Base-by-base conservation (phyloP, 2,329 filamentous ascomycete genomes). In the Calonectria naviculata region DNA sequence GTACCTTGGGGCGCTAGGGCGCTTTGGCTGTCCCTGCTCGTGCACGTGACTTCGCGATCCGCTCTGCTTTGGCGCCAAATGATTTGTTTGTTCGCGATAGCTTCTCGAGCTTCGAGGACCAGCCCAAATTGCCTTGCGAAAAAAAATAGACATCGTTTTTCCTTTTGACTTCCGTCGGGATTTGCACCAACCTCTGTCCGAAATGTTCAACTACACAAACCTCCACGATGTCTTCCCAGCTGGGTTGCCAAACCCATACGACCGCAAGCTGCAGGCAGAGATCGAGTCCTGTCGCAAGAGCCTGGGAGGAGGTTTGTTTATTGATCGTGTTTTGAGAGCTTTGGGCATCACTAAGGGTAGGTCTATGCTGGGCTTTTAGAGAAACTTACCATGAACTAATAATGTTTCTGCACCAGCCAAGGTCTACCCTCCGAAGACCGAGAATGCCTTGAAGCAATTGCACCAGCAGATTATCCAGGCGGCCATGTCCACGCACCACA, bases 301-400 rank as follows among this genome's bases (percentile, higher is more conserved):
- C 60, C 87, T 95, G 24, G 90, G 92, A 71, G 92, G 93, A 75
- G 86, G 89, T 68, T 89, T 96, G 69, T 97, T 97, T 83, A 92
- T 96, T 79, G 94, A 97, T 81, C 91, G 93, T 65, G 90, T 97
- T 46, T 85, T 97, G 71, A 90, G 89, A 67, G 88, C 92, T 0
- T 85, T 96, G 31, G 91, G 93, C 31, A 89, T 97, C 69, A 87
- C 88, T 75, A 91, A 93, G 83, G 89, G 94, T 94, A 82, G 19
- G 80, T 42, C 3, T 13, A 31, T n/a, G 15, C 1, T 19, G 4
- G 24, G 5, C 5, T 31, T 5, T 6, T 10, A 0, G 10, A 5
- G 0, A 9, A 1, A 5, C 9, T 1, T n/a, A 21, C 6, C n/a
- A 52, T 31, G 19, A 10, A 0, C 66, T 74, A 38, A 78, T 28